Conservation (phyloP, 441 rosid species). For the Populus hybrid region DNA sequence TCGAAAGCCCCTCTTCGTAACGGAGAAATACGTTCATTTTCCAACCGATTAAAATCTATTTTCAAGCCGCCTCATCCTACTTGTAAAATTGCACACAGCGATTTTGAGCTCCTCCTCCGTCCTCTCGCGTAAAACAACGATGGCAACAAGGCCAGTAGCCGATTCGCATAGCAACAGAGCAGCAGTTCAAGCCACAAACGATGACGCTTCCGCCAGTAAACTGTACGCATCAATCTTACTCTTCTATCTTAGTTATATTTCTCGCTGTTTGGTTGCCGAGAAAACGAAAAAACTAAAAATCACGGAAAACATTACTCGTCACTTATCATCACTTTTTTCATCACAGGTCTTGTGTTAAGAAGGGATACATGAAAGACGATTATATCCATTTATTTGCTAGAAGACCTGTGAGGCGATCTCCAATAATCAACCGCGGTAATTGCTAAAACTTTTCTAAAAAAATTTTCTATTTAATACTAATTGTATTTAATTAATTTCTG, state of each 20-base stretch:
- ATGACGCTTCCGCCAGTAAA: conserved; percentile 95
- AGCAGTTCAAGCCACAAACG: conserved; percentile 96
- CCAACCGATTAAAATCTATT: not conserved
- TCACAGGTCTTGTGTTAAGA: conserved; percentile 81
- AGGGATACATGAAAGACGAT: conserved; percentile 92
- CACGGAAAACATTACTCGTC: not conserved
- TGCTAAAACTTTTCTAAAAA: not conserved
- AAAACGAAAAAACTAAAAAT: conserved; percentile 11
- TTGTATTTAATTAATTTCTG: conserved; percentile 7
- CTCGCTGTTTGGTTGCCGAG: conserved; percentile 9
- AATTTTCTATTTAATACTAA: not conserved
- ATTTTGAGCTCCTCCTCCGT: not conserved
- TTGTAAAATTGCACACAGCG: not conserved
- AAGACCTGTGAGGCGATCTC: conserved; percentile 86
- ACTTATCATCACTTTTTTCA: not conserved
- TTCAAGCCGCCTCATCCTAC: not conserved
- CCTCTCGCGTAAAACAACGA: not conserved
- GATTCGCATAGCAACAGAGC: conserved; percentile 67
- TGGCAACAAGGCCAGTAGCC: conserved; percentile 30
- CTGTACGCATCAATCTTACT: conserved; percentile 35
- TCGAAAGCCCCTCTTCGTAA: not conserved
- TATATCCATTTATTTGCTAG: conserved; percentile 78
- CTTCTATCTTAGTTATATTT: not conserved
- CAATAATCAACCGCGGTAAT: conserved; percentile 90
- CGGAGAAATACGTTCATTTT: not conserved